Conservation (phyloP, 2,329 filamentous ascomycete genomes). For the Aspergillus sp. region DNA sequence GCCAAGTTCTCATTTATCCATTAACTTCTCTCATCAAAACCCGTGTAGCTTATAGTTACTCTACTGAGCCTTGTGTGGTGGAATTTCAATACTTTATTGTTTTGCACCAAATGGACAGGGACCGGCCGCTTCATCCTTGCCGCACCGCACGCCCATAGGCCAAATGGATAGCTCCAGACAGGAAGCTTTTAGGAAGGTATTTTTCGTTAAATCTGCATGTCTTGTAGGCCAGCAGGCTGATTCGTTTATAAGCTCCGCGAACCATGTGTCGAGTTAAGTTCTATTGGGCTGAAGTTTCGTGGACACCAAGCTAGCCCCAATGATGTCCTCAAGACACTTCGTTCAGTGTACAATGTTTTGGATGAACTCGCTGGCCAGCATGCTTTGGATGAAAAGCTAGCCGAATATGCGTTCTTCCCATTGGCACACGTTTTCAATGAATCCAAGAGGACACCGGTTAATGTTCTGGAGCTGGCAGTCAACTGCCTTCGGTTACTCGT, state of each 20-base stretch:
- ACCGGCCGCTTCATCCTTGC: neutral
- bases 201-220: neutral
- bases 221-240: conserved; percentile 19
- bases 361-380: conserved; percentile 41
- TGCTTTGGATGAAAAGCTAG: conserved; percentile 73
- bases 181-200: conserved; percentile 44
- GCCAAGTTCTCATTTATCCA: neutral
- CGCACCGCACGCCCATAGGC: neutral
- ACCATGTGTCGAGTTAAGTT: conserved; percentile 59
- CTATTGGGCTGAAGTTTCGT: conserved; percentile 53
- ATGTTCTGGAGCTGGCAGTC: conserved; percentile 70
- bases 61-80: neutral
- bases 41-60: neutral
- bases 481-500: conserved; percentile 74
- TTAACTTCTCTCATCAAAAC: neutral
- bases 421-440: conserved; percentile 81
- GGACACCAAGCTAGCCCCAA: conserved; percentile 45
- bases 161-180: conserved; percentile 41
- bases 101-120: conserved; percentile 2
- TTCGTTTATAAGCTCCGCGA: conserved; percentile 52
- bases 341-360: conserved; percentile 42
- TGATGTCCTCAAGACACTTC: conserved; percentile 51
- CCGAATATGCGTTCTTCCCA: conserved; percentile 94
- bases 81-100: neutral
- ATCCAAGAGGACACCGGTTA: conserved; percentile 69